phyloP scores from a whole-genome alignment of 495 filamentous ascomycete species.

The Annulohypoxylon bovei region DNA sequence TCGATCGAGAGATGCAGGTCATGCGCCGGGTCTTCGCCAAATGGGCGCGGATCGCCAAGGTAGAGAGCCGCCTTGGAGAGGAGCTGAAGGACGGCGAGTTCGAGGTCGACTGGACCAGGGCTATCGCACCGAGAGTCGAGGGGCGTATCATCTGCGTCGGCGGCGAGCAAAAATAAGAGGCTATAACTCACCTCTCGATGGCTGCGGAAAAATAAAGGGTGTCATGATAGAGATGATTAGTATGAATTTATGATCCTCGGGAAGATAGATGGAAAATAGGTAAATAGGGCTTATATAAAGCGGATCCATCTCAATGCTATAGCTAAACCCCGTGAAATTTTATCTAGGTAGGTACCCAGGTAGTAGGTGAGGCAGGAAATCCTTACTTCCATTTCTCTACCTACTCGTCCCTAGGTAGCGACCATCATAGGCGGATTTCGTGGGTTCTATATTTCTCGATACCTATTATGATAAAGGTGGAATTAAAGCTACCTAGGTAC shows the following conservation, averaged over 20 bases:
- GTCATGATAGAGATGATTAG: not conserved
- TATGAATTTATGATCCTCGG: conserved; percentile 14
- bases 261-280: not conserved
- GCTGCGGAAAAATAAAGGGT: not conserved
- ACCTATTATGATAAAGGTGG: too few species aligned
- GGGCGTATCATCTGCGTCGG: conserved; percentile 68
- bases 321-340: too few species aligned
- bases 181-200: not conserved
- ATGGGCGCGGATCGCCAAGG: conserved; percentile 77
- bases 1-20: conserved; percentile 55
- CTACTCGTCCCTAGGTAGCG: too few species aligned
- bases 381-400: too few species aligned
- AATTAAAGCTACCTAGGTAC: too few species aligned
- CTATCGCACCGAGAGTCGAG: conserved; percentile 79
- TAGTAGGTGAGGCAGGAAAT: too few species aligned
- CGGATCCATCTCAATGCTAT: not conserved
- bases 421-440: too few species aligned
- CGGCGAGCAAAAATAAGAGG: conserved; percentile 26
- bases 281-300: not conserved
- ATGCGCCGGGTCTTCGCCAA: conserved; percentile 71
- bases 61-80: conserved; percentile 60
- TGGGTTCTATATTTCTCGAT: too few species aligned
- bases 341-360: too few species aligned
- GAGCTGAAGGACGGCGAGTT: conserved; percentile 64
- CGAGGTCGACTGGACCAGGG: conserved; percentile 78